These are phyloP conservation scores for Epicoccum sorghinum DNA, from an alignment of 2,329 filamentous ascomycete species.

Conservation along the genomic window DNA sequence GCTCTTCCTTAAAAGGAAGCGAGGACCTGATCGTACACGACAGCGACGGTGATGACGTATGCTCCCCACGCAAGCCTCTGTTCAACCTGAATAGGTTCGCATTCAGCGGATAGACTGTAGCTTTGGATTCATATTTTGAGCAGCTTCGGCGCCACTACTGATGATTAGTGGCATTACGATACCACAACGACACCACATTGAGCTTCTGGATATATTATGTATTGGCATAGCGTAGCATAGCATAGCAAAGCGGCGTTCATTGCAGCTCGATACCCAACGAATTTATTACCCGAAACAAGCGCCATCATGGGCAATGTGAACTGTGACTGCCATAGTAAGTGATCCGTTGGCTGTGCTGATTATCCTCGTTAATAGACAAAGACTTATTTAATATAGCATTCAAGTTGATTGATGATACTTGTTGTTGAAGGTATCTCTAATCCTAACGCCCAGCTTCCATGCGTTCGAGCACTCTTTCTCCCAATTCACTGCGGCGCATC, in stretches of 20 bases:
- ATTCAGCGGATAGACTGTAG: constrained; percentile 31
- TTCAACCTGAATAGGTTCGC: constrained; percentile 51
- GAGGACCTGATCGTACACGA: constrained; percentile 56
- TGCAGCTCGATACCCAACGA: not conserved
- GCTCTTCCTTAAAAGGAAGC: constrained; percentile 48
- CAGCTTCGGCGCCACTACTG: not conserved
- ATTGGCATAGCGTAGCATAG: constrained; percentile 2
- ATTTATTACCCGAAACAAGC: not conserved
- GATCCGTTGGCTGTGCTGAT: no score
- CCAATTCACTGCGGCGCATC: constrained; percentile 61
- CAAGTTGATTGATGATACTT: constrained; percentile 3
- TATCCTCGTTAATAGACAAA: no score
- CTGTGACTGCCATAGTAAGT: no score
- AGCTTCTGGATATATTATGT: not conserved
- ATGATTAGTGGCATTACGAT: not conserved
- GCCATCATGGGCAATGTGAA: no score
- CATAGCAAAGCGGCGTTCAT: constrained; percentile 5
- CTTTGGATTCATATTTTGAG: not conserved
- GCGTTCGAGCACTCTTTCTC: no score
- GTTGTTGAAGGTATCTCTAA: constrained; percentile 4
- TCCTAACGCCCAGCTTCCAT: not conserved
- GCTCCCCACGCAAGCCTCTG: constrained; percentile 42
- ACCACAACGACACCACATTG: not conserved
- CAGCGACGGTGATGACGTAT: constrained; percentile 50
- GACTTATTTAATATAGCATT: not conserved